These are phyloP conservation scores for Trypanosomatidae sp. DNA, from an alignment of 208 protist species.

Conservation along the genomic window DNA sequence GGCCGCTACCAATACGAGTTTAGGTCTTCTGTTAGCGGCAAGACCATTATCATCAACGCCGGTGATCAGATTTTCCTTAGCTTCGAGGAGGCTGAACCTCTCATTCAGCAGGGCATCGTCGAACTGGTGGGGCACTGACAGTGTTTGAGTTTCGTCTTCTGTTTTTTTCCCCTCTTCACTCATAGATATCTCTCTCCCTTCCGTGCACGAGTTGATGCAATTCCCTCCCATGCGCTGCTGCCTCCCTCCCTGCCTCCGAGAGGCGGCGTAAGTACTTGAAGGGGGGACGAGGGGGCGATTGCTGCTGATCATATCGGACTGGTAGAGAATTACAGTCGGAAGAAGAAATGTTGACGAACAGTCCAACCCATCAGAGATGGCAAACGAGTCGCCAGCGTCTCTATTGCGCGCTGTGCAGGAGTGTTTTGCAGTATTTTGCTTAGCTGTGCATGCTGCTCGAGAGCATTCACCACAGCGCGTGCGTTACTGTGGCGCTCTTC, in stretches of 20 bases:
- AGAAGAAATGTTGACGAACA: neutral
- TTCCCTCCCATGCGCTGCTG: neutral
- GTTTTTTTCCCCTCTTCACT: neutral
- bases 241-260: neutral
- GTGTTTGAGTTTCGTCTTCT: neutral
- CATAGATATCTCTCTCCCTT: neutral
- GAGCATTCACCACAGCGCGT: neutral
- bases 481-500: neutral
- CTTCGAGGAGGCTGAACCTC: constrained; percentile 83
- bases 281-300: neutral
- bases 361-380: neutral
- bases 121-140: constrained; percentile 48
- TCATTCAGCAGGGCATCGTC: constrained; percentile 80
- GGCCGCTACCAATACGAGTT: constrained; percentile 73
- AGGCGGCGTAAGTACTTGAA: neutral
- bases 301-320: neutral
- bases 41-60: constrained; percentile 70
- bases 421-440: neutral
- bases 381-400: neutral
- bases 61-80: constrained; percentile 73
- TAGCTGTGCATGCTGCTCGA: neutral
- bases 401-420: neutral
- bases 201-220: neutral
- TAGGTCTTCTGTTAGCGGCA: constrained; percentile 67
- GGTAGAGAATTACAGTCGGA: neutral